Base-by-base conservation (phyloP, 148 eudicot species). In the Bassia scoparia region DNA sequence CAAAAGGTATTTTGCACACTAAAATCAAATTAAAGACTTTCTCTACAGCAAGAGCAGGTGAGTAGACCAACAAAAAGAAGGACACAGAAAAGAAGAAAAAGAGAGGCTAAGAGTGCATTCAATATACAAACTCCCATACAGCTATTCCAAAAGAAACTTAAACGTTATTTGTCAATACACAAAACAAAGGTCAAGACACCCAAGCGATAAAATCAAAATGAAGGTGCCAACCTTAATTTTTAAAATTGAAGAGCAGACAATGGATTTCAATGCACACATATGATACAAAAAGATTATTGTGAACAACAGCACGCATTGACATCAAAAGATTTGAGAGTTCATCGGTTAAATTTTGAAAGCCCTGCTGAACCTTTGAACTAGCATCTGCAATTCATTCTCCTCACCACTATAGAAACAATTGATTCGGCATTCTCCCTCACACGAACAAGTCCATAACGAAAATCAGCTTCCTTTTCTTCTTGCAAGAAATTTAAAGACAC, bases 381-480 rank as follows among this genome's bases (percentile, higher is more conserved):
- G 88, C 70, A 92, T 80, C 82, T 87, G 93, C 82, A 84, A 77
- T 81, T 92, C 98, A 80, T 88, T 92, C 79, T 87, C 91, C 85
- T 92, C 96, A 29, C 98, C 98, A 41, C 88, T 87, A 66, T 92
- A 92, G 74, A 92, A 90, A 96, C 98, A 83, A 92, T 92, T 60
- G 98, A 92, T 85, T 92, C 98, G 64, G 96, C 98, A 84, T 92
- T 92, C 82, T 92, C 98, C 77, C 98, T 84, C 50, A 92, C 84
- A 61, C 98, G 96, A 27, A 92, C 98, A 72, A 92, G 91, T 49
- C 98, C 98, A 83, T 90, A 92, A 76, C 98, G 93, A 46, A 92
- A 92, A 76, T 90, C 96, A 74, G 96, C 96, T 88, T 90, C 96
- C 79, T 88, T 92, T 72, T 92, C 90, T 81, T 92, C 98, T 92